Evolutionary conservation across 2,329 filamentous ascomycete species (phyloP).

Genomic region (Colletotrichum phormii): DNA sequence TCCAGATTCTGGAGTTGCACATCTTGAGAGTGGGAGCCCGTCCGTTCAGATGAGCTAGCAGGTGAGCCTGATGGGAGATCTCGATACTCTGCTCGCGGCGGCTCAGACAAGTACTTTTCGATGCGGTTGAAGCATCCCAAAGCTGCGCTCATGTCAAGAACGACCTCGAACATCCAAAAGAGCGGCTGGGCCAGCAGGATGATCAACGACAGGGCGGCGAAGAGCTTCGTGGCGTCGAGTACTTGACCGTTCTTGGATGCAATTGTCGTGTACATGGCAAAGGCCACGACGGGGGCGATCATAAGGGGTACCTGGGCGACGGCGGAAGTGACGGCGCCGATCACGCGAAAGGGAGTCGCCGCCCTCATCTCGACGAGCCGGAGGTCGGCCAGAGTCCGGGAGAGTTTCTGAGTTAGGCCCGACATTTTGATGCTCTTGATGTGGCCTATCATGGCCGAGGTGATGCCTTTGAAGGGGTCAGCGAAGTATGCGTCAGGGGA

Average conservation of each 20-base stretch:
- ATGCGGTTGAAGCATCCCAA: constrained; percentile 43
- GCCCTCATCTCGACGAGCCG: constrained; percentile 39
- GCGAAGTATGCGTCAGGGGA: constrained; percentile 10
- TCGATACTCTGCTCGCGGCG: constrained; percentile 43
- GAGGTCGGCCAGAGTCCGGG: constrained; percentile 37
- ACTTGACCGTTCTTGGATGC: constrained; percentile 12
- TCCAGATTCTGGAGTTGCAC: not conserved
- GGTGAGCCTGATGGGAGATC: not conserved
- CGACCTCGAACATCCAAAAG: constrained; percentile 50
- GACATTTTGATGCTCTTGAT: constrained; percentile 65
- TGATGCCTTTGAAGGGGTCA: constrained; percentile 46
- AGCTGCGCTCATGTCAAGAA: constrained; percentile 37
- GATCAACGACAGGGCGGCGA: constrained; percentile 40
- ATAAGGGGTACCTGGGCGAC: constrained; percentile 45
- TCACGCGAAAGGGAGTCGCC: constrained; percentile 44
- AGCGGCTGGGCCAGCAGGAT: constrained; percentile 43
- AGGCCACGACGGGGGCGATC: constrained; percentile 34
- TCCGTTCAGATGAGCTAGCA: not conserved
- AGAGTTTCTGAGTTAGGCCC: constrained; percentile 56
- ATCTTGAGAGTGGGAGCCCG: not conserved
- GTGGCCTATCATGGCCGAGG: constrained; percentile 57
- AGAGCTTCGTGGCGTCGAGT: constrained; percentile 34
- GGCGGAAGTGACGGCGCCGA: constrained; percentile 49
- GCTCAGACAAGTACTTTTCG: constrained; percentile 41
- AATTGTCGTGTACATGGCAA: constrained; percentile 28